Evolutionary conservation across 805 yeast species (phyloP).

Genomic region (Sugiyamaella smithiae): DNA sequence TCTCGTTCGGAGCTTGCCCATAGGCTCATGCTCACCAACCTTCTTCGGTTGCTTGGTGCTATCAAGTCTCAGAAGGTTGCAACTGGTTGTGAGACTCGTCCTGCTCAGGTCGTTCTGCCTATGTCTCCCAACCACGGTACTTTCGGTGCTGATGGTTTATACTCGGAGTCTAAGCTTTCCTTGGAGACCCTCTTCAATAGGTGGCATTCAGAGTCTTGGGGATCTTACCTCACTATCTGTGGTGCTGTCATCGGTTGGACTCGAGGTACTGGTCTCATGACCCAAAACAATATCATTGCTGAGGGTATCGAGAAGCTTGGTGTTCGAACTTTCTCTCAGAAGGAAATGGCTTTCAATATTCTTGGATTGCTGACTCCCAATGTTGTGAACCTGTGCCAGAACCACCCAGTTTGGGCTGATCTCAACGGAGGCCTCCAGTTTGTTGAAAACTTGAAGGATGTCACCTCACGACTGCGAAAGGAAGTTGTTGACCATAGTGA

Average conservation of each 20-base stretch:
- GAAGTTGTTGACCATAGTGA: constrained; percentile 77
- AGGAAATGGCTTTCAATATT: constrained; percentile 98
- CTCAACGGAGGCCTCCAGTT: constrained; percentile 98
- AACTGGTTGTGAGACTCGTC: constrained; percentile 84
- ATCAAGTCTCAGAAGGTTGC: constrained; percentile 80
- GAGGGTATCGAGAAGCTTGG: constrained; percentile 95
- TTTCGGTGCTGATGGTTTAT: constrained; percentile 96
- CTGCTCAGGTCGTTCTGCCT: constrained; percentile 96
- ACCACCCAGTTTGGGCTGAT: constrained; percentile 94
- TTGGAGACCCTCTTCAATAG: constrained; percentile 96
- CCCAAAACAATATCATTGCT: constrained; percentile 94
- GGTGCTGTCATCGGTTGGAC: constrained; percentile 99
- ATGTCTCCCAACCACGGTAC: constrained; percentile 99
- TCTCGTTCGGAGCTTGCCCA: constrained; percentile 97
- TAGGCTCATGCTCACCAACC: constrained; percentile 95
- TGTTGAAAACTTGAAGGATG: constrained; percentile 85
- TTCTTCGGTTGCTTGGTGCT: constrained; percentile 86
- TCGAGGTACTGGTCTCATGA: constrained; percentile 99
- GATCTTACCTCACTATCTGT: constrained; percentile 86
- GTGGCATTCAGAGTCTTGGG: constrained; percentile 99
- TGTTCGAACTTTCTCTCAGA: constrained; percentile 96
- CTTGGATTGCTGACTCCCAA: constrained; percentile 90
- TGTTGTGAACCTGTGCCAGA: constrained; percentile 82
- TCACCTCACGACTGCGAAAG: constrained; percentile 74
- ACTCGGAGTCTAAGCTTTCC: constrained; percentile 95